Conservation (phyloP, 306 rosid species). For the Morella rubra region DNA sequence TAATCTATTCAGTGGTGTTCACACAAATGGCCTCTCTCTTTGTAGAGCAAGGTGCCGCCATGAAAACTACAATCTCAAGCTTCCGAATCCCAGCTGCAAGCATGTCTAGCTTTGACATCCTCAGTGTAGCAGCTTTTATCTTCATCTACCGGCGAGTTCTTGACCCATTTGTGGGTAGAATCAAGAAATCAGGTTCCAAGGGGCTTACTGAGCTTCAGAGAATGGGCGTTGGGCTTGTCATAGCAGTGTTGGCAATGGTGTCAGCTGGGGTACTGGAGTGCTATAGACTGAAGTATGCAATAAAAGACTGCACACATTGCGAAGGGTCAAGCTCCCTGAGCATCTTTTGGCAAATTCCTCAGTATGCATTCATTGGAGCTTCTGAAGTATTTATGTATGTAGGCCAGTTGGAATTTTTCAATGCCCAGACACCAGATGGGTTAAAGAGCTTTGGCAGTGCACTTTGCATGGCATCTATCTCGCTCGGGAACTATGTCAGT, state of each 20-base stretch:
- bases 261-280: conserved; percentile 94
- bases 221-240: conserved; percentile 94
- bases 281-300: conserved; percentile 78
- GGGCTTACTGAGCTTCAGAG: conserved; percentile 94
- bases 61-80: conserved; percentile 71
- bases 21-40: conserved; percentile 99
- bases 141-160: conserved; percentile 82
- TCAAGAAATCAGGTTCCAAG: conserved; percentile 58
- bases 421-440: conserved; percentile 96
- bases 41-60: conserved; percentile 98
- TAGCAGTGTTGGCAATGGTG: conserved; percentile 92
- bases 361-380: conserved; percentile 91
- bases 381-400: conserved; percentile 99
- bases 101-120: conserved; percentile 97
- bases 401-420: conserved; percentile 94
- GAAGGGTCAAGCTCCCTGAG: conserved; percentile 76
- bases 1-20: conserved; percentile 91
- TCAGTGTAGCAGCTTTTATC: conserved; percentile 85
- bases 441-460: conserved; percentile 98
- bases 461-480: conserved; percentile 92
- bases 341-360: conserved; percentile 98
- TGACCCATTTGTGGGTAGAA: conserved; percentile 72
- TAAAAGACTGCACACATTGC: conserved; percentile 55
- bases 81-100: conserved; percentile 92
- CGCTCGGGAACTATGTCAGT: conserved; percentile 95